phyloP scores from a whole-genome alignment of 192 early-diverging fungal genomes.

The Entophlyctis luteolus region DNA sequence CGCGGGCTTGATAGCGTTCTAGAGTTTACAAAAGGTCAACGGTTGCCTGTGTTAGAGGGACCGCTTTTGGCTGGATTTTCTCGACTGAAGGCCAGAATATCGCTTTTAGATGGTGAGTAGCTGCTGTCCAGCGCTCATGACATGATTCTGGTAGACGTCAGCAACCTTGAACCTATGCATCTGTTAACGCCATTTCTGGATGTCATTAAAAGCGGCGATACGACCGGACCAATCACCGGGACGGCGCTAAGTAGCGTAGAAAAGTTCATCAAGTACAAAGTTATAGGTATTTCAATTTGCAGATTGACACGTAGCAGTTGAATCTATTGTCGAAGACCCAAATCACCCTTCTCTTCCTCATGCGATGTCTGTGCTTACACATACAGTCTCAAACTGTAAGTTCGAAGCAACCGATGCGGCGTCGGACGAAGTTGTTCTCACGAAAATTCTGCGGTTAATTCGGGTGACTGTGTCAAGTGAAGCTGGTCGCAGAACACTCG shows the following conservation, averaged over 20 bases:
- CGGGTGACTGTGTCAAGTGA: slow-evolving; percentile 65
- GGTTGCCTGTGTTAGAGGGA: slow-evolving; percentile 38
- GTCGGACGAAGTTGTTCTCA: slow-evolving; percentile 90
- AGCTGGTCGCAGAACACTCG: slow-evolving; percentile 64
- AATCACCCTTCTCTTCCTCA: slow-evolving; percentile 62
- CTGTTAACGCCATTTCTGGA: slow-evolving; percentile 90
- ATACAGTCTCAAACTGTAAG: slow-evolving; percentile 89
- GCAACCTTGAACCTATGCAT: slow-evolving; percentile 51
- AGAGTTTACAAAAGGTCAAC: slow-evolving; percentile 16
- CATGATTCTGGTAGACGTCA: slow-evolving; percentile 22
- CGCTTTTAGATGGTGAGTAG: slow-evolving; percentile 27
- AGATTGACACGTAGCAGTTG: not conserved
- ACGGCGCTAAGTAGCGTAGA: slow-evolving; percentile 85
- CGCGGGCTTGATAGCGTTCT: slow-evolving; percentile 21
- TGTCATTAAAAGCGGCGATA: slow-evolving; percentile 87
- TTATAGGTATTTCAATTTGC: slow-evolving; percentile 46
- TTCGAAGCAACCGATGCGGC: slow-evolving; percentile 92
- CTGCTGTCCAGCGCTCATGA: not conserved
- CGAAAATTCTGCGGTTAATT: slow-evolving; percentile 81
- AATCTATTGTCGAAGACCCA: slow-evolving; percentile 31
- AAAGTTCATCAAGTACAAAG: slow-evolving; percentile 80
- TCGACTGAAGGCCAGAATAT: slow-evolving; percentile 56
- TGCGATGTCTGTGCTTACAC: slow-evolving; percentile 69
- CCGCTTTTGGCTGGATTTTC: slow-evolving; percentile 68
- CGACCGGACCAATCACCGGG: slow-evolving; percentile 90